Evolutionary conservation across 495 filamentous ascomycete genomes (phyloP).

Genomic region (Aspergillus campestris): DNA sequence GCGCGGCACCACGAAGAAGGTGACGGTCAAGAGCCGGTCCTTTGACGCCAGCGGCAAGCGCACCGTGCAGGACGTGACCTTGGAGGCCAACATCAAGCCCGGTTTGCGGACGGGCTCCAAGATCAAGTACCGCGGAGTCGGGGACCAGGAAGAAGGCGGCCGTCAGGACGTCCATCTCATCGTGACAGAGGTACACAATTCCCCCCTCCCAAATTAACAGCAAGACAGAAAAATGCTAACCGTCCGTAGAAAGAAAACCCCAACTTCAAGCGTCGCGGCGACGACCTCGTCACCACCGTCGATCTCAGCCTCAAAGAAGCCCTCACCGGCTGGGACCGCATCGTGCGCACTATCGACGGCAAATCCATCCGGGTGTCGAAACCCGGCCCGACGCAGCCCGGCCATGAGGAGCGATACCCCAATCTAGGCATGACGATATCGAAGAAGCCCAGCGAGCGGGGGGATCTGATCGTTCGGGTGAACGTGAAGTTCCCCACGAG

Average conservation of each 20-base stretch:
- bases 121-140: constrained; percentile 93
- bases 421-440: constrained; percentile 83
- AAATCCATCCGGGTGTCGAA: constrained; percentile 70
- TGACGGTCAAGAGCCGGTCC: constrained; percentile 93
- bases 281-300: constrained; percentile 70
- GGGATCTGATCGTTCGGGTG: constrained; percentile 81
- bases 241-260: constrained; percentile 69
- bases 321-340: constrained; percentile 88
- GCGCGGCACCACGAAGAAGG: constrained; percentile 81
- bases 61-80: constrained; percentile 74
- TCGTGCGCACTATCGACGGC: constrained; percentile 87
- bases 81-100: constrained; percentile 91
- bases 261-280: constrained; percentile 72
- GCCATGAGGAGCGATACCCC: constrained; percentile 72
- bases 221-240: constrained; percentile 12
- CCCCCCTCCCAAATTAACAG: no score
- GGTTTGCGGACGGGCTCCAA: constrained; percentile 93
- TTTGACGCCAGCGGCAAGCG: constrained; percentile 79
- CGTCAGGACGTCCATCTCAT: constrained; percentile 94
- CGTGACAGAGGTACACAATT: constrained; percentile 71
- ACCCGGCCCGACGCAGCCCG: constrained; percentile 75
- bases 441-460: constrained; percentile 75
- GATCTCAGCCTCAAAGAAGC: constrained; percentile 89
- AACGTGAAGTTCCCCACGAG: constrained; percentile 83
- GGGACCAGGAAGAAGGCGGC: constrained; percentile 95